Conservation (phyloP, 2,329 filamentous ascomycete species). For the Lasiodiplodia sp. region DNA sequence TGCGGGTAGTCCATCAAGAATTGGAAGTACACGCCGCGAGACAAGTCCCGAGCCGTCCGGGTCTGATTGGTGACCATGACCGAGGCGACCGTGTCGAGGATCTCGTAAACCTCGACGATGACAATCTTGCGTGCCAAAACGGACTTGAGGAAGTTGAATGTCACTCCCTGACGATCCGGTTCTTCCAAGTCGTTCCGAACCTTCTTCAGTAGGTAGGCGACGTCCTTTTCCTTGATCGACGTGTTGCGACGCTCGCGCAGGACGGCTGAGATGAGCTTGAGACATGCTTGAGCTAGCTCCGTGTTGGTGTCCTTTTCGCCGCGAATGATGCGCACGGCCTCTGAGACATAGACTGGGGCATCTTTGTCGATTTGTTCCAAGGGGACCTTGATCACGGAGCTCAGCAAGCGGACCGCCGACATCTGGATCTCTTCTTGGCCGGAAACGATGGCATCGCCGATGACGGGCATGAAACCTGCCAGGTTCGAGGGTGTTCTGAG, state of each 20-base stretch:
- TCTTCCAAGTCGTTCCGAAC: slow-evolving; percentile 90
- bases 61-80: slow-evolving; percentile 98
- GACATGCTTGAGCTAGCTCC: slow-evolving; percentile 83
- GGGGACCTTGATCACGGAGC: slow-evolving; percentile 83
- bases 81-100: slow-evolving; percentile 83
- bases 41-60: slow-evolving; percentile 83
- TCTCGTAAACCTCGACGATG: slow-evolving; percentile 88
- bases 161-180: slow-evolving; percentile 88
- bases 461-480: slow-evolving; percentile 82
- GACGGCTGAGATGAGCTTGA: slow-evolving; percentile 87
- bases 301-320: slow-evolving; percentile 78
- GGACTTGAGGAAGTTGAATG: slow-evolving; percentile 91
- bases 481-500: slow-evolving; percentile 82
- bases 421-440: slow-evolving; percentile 93
- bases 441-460: slow-evolving; percentile 84
- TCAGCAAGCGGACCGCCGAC: slow-evolving; percentile 83
- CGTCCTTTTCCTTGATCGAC: slow-evolving; percentile 78
- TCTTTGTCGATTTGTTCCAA: slow-evolving; percentile 73
- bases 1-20: slow-evolving; percentile 96
- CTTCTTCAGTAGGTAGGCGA: slow-evolving; percentile 82
- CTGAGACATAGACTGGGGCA: slow-evolving; percentile 79
- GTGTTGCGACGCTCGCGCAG: slow-evolving; percentile 81
- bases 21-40: slow-evolving; percentile 88
- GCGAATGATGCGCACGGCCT: slow-evolving; percentile 83
- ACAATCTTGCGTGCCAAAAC: slow-evolving; percentile 85